Percentiles rank a stretch among this genome's conserved stretches.
These are phyloP conservation scores for Ilyonectria sp. DNA, from an alignment of 2,329 filamentous ascomycete species.

Conservation along the genomic window DNA sequence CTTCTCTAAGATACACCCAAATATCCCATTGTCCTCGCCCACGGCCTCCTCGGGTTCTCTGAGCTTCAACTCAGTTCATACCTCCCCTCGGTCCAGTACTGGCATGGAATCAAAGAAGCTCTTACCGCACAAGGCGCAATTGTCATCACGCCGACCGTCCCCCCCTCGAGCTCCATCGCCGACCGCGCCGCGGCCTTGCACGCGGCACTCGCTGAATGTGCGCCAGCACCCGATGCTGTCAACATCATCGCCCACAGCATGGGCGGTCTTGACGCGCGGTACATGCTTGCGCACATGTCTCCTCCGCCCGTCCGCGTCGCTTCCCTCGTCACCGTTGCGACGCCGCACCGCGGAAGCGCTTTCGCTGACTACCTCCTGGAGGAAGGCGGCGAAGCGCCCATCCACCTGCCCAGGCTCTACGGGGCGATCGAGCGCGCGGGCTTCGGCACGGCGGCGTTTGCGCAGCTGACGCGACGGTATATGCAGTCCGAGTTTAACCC, in stretches of 20 bases:
- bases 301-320: conserved; percentile 63
- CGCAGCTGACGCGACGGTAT: conserved; percentile 72
- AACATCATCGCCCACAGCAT: conserved; percentile 83
- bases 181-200: conserved; percentile 72
- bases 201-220: conserved; percentile 64
- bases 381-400: conserved; percentile 54
- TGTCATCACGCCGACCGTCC: conserved; percentile 74
- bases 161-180: conserved; percentile 73
- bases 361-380: conserved; percentile 70
- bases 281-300: conserved; percentile 73
- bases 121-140: conserved; percentile 66
- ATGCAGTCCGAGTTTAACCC: conserved; percentile 74
- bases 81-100: conserved; percentile 73
- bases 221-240: conserved; percentile 65
- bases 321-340: conserved; percentile 69
- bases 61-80: conserved; percentile 67
- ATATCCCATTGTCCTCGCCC: conserved; percentile 75
- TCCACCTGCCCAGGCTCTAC: conserved; percentile 70
- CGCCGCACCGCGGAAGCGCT: conserved; percentile 68
- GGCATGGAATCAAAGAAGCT: conserved; percentile 75
- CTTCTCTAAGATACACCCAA: conserved; percentile 65
- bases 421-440: conserved; percentile 65
- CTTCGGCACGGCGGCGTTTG: conserved; percentile 72
- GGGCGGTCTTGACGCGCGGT: conserved; percentile 76
- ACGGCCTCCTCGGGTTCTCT: conserved; percentile 76